Conservation (phyloP, 2,329 filamentous ascomycete genomes). For the Sclerotinia borealis region DNA sequence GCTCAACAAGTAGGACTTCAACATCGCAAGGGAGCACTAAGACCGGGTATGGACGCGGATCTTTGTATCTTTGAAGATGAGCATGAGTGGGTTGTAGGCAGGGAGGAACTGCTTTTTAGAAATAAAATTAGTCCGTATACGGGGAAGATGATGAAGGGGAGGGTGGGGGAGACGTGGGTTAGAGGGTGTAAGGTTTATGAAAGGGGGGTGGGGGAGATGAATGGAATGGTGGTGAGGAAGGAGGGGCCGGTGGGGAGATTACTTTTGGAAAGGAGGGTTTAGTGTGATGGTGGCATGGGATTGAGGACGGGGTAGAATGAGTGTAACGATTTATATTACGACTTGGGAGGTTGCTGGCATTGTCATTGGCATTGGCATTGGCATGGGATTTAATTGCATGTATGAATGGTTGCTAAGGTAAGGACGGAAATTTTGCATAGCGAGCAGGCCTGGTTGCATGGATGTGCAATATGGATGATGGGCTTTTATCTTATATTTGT, state of each 20-base stretch:
- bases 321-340: neutral
- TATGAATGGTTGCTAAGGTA: neutral
- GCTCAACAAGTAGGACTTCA: constrained; percentile 81
- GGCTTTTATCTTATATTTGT: too few species aligned
- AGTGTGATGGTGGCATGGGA: neutral
- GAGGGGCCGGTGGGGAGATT: constrained; percentile 40
- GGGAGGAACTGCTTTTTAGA: constrained; percentile 71
- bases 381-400: neutral
- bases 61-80: constrained; percentile 86
- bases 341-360: neutral
- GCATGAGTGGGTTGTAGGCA: constrained; percentile 67
- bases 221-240: constrained; percentile 44
- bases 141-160: constrained; percentile 61
- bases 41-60: constrained; percentile 80
- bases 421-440: neutral
- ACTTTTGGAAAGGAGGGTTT: constrained; percentile 40
- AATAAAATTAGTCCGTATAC: constrained; percentile 34
- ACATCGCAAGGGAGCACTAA: constrained; percentile 73
- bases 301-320: too few species aligned
- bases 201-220: constrained; percentile 19
- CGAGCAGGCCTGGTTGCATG: neutral
- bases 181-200: constrained; percentile 31
- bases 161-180: constrained; percentile 33
- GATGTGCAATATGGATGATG: too few species aligned
- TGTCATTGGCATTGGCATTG: neutral